A percentile compares a stretch with the other conserved stretches of the same genome.
Evolutionary conservation across 2,329 filamentous ascomycete genomes (phyloP).

Genomic region (Rhinocladiella similis): DNA sequence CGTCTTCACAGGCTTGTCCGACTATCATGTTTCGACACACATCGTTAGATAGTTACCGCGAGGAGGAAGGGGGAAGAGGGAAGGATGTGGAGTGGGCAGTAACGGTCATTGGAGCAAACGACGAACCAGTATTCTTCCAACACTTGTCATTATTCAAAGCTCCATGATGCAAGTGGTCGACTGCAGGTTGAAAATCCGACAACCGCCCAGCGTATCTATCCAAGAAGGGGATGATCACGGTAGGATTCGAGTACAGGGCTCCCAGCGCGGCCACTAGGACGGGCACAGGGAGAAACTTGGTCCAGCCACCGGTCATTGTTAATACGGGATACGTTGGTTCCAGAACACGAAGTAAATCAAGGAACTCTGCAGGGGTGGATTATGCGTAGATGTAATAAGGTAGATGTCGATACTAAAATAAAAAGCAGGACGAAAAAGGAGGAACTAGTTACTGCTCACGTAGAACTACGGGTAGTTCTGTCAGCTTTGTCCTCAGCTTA

Average conservation of each 20-base stretch:
- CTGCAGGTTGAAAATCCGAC: constrained; percentile 1
- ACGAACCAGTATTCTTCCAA: constrained; percentile 18
- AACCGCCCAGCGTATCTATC: constrained; percentile 3
- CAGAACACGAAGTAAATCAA: too few relatives aligned
- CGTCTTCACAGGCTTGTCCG: constrained; percentile 22
- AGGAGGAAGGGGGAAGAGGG: background rate
- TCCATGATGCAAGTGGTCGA: constrained; percentile 3
- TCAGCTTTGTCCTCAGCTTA: too few relatives aligned
- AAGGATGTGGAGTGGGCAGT: too few relatives aligned
- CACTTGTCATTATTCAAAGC: constrained; percentile 20
- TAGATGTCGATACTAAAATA: too few relatives aligned
- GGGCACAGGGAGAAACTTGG: constrained; percentile 3
- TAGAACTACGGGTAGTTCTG: too few relatives aligned
- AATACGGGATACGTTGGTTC: too few relatives aligned
- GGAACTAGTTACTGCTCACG: too few relatives aligned
- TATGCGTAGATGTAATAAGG: too few relatives aligned
- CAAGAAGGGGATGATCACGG: constrained; percentile 4
- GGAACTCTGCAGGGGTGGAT: too few relatives aligned
- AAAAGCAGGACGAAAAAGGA: too few relatives aligned
- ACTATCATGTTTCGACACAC: constrained; percentile 4
- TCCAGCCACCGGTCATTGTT: constrained; percentile 1
- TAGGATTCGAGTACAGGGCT: constrained; percentile 8
- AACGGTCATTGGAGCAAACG: background rate
- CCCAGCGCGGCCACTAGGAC: constrained; percentile 7
- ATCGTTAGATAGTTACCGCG: background rate